Evolutionary conservation across 208 protist species (phyloP).

Genomic region (Crithidia thermophila): DNA sequence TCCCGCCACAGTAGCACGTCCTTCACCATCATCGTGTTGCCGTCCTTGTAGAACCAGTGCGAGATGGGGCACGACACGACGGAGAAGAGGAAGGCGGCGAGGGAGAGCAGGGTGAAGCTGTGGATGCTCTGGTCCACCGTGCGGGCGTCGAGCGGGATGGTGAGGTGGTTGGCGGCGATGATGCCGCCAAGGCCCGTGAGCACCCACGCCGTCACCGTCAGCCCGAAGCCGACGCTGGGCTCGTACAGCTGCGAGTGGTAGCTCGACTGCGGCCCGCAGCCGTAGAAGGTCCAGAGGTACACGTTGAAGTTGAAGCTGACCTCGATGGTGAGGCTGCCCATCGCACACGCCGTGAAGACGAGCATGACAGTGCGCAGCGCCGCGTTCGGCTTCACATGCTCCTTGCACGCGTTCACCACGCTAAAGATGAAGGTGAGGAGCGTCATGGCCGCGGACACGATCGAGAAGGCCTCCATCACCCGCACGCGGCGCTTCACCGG

Average conservation of each 20-base stretch:
- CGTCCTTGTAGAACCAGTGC: conserved; percentile 84
- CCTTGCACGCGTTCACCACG: conserved; percentile 34
- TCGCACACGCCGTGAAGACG: conserved; percentile 37
- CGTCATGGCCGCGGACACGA: conserved; percentile 35
- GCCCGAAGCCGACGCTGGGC: conserved; percentile 59
- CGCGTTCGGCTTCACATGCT: conserved; percentile 21
- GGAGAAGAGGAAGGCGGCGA: conserved; percentile 61
- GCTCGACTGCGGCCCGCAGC: conserved; percentile 47
- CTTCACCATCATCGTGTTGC: conserved; percentile 33
- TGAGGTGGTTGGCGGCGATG: conserved; percentile 48
- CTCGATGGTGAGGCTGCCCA: conserved; percentile 48
- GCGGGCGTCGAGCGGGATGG: conserved; percentile 57
- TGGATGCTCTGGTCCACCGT: conserved; percentile 47
- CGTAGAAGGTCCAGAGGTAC: conserved; percentile 64
- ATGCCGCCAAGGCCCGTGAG: conserved; percentile 49
- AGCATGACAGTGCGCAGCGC: conserved; percentile 30
- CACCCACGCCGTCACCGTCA: conserved; percentile 69
- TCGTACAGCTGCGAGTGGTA: conserved; percentile 80
- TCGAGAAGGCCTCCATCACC: conserved; percentile 57
- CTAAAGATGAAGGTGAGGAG: conserved; percentile 44
- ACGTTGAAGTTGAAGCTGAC: conserved; percentile 73
- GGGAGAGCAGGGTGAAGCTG: conserved; percentile 46
- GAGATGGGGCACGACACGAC: conserved; percentile 57
- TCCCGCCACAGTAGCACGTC: conserved; percentile 71
- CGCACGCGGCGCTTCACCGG: conserved; percentile 42